phyloP scores from a whole-genome alignment of 352 stramenopile genomes.

The Pythium graminicola region DNA sequence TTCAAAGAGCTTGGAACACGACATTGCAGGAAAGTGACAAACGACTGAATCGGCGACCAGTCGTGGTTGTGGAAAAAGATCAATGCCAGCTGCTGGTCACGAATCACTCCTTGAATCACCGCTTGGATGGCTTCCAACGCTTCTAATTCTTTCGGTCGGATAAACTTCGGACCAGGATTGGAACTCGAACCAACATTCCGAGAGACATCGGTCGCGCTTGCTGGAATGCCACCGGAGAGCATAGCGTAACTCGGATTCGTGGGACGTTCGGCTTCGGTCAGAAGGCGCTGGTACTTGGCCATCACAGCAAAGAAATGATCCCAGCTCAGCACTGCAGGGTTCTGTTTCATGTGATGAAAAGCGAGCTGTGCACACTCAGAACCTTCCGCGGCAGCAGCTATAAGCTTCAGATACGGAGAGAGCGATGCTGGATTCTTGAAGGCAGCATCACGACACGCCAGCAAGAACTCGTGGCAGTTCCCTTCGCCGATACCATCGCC shows the following conservation, averaged over 20 bases:
- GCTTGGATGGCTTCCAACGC: constrained; percentile 73
- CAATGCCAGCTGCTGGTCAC: constrained; percentile 60
- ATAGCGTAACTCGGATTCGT: constrained; percentile 10
- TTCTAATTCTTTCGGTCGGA: constrained; percentile 76
- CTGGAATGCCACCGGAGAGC: constrained; percentile 29
- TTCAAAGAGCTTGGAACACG: constrained; percentile 80
- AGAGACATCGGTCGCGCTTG: constrained; percentile 1
- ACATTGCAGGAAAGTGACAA: constrained; percentile 78
- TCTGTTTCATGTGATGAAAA: constrained; percentile 85
- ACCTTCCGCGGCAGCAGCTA: constrained; percentile 57
- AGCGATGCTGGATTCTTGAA: constrained; percentile 72
- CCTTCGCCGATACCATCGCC: constrained; percentile 18
- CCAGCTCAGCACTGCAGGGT: constrained; percentile 70
- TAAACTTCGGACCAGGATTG: constrained; percentile 53
- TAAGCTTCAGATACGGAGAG: constrained; percentile 65
- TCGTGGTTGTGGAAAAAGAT: constrained; percentile 87
- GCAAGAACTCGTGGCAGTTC: constrained; percentile 57
- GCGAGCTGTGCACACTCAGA: constrained; percentile 64
- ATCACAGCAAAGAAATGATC: constrained; percentile 83
- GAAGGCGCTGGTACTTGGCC: constrained; percentile 74
- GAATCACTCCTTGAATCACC: constrained; percentile 73
- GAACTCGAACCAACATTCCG: constrained; percentile 6
- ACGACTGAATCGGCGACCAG: constrained; percentile 74
- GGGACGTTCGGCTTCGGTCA: constrained; percentile 66
- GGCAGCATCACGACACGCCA: constrained; percentile 62